Conservation (phyloP, 352 stramenopile genomes). For the Phytophthora sansomeana region DNA sequence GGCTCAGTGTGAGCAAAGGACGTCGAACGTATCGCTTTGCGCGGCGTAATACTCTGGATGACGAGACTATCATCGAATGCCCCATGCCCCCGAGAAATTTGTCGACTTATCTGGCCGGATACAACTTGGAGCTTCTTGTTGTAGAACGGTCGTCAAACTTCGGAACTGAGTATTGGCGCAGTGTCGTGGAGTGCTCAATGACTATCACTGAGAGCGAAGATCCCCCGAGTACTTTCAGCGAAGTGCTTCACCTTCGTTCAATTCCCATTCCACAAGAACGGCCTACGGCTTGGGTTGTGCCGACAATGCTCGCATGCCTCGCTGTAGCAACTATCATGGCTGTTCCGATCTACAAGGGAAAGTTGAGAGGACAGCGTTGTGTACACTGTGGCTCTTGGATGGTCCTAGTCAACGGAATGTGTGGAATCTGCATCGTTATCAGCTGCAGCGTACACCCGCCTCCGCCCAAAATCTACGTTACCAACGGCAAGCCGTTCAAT, state of each 20-base stretch:
- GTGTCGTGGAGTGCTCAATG: slow-evolving; percentile 73
- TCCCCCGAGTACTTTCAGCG: slow-evolving; percentile 53
- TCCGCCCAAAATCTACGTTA: slow-evolving; percentile 64
- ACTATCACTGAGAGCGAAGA: slow-evolving; percentile 54
- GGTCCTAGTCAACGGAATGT: slow-evolving; percentile 60
- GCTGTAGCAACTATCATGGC: slow-evolving; percentile 31
- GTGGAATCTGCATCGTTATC: slow-evolving; percentile 62
- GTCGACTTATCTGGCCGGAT: slow-evolving; percentile 63
- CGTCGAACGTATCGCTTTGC: slow-evolving; percentile 67
- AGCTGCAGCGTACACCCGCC: slow-evolving; percentile 59
- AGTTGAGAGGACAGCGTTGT: slow-evolving; percentile 57
- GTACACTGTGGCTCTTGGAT: slow-evolving; percentile 77
- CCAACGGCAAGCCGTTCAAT: slow-evolving; percentile 45
- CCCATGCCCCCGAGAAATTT: slow-evolving; percentile 59
- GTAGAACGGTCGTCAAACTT: slow-evolving; percentile 56
- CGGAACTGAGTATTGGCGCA: slow-evolving; percentile 69
- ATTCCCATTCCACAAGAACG: slow-evolving; percentile 39
- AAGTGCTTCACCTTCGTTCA: slow-evolving; percentile 69
- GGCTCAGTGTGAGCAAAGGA: slow-evolving; percentile 74
- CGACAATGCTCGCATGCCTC: slow-evolving; percentile 29
- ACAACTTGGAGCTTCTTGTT: slow-evolving; percentile 63
- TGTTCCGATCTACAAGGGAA: slow-evolving; percentile 64
- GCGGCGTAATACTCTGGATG: slow-evolving; percentile 53
- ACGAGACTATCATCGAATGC: slow-evolving; percentile 66
- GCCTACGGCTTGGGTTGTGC: slow-evolving; percentile 47